Evolutionary conservation across 75 land plant species (phyloP), one percentile per base, ranked within the genome.

Genomic region (Gnetum montanum): DNA sequence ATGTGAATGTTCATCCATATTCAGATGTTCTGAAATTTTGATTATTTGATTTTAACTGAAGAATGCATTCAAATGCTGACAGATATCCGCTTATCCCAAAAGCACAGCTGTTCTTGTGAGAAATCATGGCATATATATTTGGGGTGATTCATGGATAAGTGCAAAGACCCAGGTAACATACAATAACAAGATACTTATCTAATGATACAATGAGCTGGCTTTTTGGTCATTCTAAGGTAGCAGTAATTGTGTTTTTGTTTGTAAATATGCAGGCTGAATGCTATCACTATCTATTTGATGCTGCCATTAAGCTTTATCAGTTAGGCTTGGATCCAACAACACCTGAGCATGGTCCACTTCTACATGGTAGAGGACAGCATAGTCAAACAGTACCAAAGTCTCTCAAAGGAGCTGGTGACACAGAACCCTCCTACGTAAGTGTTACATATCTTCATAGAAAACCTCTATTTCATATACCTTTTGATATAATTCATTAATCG

Each of bases 131-230:
- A 84, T 95, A 35, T 95, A 95, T 70, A 65, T 95, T 26, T 95
- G 99, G 99, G 99, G 99, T 43, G 99, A 95, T 57, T 81, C 99
- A 8, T 95, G 99, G 99, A 95, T 95, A 49, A 81, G 72, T 71
- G 92, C 99, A 23, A 95, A 95, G 68, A 95, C 99, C 41, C 99
- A 95, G 92, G 99, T 88, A 33, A n/a, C n/a, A n/a, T n/a, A n/a
- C n/a, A n/a, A n/a, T n/a, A n/a, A 36, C 56, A 12, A 33, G 16
- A 20, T 33, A 19, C 20, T 34, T 15, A 20, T 8, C 18, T 20
- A 30, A 33, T 53, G 37, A 33, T 3, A 53, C 19, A 4, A 33
- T 33, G 36, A 53, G 3, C 8, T 33, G 8, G 24, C n/a, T 58
- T 15, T 46, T 16, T 10, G 4, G n/a, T n/a, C n/a, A n/a, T n/a